Percentiles rank a stretch among this genome's conserved stretches.
Evolutionary conservation across 768 basidiomycete genomes (phyloP).

Genomic region (Termitomyces sp.): DNA sequence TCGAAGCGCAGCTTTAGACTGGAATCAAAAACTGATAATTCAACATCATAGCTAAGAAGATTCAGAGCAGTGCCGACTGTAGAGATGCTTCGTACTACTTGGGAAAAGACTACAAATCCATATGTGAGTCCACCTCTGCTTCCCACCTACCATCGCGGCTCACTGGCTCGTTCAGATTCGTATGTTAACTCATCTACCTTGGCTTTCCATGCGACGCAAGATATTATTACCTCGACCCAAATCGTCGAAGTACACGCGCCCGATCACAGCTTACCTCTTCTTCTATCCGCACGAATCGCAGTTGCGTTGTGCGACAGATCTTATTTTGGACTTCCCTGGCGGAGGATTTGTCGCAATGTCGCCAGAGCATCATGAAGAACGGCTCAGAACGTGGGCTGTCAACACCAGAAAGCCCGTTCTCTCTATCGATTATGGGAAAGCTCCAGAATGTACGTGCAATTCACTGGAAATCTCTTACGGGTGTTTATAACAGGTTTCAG

Average conservation of each 20-base stretch:
- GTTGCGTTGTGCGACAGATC: conserved; percentile 63
- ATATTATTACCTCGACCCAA: conserved; percentile 81
- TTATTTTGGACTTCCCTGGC: conserved; percentile 91
- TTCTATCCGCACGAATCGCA: conserved; percentile 66
- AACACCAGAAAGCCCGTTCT: conserved; percentile 76
- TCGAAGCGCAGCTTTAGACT: background rate
- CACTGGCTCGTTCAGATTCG: conserved; percentile 45
- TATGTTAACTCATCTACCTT: conserved; percentile 55
- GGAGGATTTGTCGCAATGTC: conserved; percentile 97
- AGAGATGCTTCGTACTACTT: conserved; percentile 92
- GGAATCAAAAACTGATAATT: background rate
- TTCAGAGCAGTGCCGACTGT: conserved; percentile 93
- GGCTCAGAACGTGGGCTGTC: conserved; percentile 81
- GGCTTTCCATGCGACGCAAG: conserved; percentile 61
- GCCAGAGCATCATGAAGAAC: conserved; percentile 95
- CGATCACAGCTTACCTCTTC: conserved; percentile 81
- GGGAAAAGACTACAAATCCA: conserved; percentile 96
- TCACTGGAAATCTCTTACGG: background rate
- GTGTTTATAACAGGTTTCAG: conserved; percentile 29
- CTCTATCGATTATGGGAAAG: conserved; percentile 92
- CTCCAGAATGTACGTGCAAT: conserved; percentile 76
- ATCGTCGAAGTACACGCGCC: conserved; percentile 70
- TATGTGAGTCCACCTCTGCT: conserved; percentile 47
- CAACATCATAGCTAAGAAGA: conserved; percentile 62
- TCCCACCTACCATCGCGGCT: background rate